phyloP scores from a whole-genome alignment of 2,329 filamentous ascomycete genomes.

The Domatiomyces globalis region DNA sequence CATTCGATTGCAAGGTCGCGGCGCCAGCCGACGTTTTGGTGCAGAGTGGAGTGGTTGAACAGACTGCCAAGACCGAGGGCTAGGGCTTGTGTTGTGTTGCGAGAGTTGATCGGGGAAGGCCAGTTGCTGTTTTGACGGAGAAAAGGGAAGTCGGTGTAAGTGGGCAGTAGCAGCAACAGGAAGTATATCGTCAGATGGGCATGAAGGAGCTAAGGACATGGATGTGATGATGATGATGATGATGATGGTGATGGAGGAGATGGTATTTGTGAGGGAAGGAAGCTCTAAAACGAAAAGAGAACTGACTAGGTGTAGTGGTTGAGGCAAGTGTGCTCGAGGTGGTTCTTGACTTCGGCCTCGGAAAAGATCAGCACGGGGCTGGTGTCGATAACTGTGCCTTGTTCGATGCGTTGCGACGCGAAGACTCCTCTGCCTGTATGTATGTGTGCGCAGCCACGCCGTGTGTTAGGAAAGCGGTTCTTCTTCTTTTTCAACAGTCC shows the following conservation, averaged over 20 bases:
- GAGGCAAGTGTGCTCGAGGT: conserved; percentile 34
- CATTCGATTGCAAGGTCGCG: conserved; percentile 30
- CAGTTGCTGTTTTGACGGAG: conserved; percentile 16
- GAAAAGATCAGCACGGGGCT: conserved; percentile 29
- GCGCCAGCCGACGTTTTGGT: conserved; percentile 40
- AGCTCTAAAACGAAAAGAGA: background rate
- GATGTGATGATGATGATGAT: background rate
- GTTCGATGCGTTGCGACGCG: conserved; percentile 15
- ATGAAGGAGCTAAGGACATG: no score
- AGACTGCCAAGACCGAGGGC: conserved; percentile 40
- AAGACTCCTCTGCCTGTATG: conserved; percentile 20
- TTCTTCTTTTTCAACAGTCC: background rate
- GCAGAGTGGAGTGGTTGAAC: conserved; percentile 38
- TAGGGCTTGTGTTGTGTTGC: conserved; percentile 33
- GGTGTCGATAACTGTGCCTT: conserved; percentile 18
- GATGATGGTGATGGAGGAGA: background rate
- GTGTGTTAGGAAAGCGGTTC: background rate
- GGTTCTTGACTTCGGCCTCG: conserved; percentile 29
- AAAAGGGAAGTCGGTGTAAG: background rate
- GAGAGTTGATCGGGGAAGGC: conserved; percentile 15
- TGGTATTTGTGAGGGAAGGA: background rate
- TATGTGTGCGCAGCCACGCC: background rate
- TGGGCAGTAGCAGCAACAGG: background rate
- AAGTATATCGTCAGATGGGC: no score
- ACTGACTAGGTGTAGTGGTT: conserved; percentile 41